Conservation (phyloP, 139 green algal genomes). For the Auxenochlorella pyrenoidosa region DNA sequence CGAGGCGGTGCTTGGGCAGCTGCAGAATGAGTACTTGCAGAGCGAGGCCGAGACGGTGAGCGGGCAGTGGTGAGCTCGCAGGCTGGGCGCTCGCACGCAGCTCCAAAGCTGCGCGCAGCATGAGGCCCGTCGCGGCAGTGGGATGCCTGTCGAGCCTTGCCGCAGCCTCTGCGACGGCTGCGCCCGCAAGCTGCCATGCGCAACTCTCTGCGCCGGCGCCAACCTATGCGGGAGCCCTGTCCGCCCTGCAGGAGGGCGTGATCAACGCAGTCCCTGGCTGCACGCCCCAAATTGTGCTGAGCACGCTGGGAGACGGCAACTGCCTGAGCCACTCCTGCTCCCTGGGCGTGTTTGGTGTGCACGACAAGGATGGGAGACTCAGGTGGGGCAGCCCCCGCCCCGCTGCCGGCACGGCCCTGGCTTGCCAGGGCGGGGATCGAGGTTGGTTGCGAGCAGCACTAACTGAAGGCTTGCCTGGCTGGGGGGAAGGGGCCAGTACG, state of each 20-base stretch:
- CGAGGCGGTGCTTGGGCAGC: constrained; percentile 26
- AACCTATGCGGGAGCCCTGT: no score
- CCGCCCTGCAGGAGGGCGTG: constrained; percentile 15
- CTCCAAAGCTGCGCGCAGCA: no score
- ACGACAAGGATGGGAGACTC: constrained; percentile 20
- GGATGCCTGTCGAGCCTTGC: no score
- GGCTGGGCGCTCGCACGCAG: no score
- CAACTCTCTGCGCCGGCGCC: not conserved
- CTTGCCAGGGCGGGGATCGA: no score
- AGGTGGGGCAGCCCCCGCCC: not conserved
- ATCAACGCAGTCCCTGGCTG: constrained; percentile 31
- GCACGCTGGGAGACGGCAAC: constrained; percentile 41
- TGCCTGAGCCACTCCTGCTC: constrained; percentile 35
- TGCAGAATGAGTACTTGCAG: constrained; percentile 14
- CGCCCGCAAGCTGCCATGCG: not conserved
- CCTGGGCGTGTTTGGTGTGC: constrained; percentile 32
- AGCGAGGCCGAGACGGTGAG: constrained; percentile 26
- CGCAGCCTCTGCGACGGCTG: not conserved
- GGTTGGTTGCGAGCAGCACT: no score
- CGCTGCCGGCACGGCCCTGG: no score
- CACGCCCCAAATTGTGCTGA: constrained; percentile 34
- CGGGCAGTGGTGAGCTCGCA: no score
- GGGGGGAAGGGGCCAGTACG: no score
- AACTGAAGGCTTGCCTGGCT: no score
- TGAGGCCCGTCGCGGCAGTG: no score